Conservation (phyloP, 441 rosid genomes). For the Jatropha multifida region DNA sequence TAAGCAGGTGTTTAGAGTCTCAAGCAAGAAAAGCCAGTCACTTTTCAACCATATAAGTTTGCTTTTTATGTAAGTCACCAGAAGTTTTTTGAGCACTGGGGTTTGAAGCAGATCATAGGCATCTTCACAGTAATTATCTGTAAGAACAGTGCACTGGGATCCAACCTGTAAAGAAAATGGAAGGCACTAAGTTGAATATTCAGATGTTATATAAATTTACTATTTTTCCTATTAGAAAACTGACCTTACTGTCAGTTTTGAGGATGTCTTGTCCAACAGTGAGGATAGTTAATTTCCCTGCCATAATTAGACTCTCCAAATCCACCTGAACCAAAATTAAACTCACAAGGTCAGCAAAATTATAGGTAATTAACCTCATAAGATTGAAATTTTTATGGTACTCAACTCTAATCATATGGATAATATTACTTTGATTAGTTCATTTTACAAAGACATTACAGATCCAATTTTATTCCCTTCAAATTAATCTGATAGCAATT, state of each 20-base stretch:
- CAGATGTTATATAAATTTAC: background rate
- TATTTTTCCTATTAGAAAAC: background rate
- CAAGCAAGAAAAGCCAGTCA: background rate
- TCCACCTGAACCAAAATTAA: constrained; percentile 44
- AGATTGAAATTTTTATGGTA: background rate
- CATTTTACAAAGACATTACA: background rate
- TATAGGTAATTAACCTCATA: background rate
- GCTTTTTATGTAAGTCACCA: constrained; percentile 33
- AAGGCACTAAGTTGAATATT: background rate
- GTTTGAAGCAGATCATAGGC: constrained; percentile 59
- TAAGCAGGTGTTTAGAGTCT: constrained; percentile 11
- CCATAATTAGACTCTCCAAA: constrained; percentile 56
- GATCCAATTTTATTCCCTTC: too few species aligned
- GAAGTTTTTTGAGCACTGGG: constrained; percentile 44
- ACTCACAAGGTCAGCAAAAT: background rate
- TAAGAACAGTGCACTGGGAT: constrained; percentile 56
- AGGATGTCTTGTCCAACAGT: constrained; percentile 63
- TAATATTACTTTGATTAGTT: background rate
- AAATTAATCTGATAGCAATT: too few species aligned
- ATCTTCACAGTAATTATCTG: constrained; percentile 64
- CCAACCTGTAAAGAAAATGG: constrained; percentile 36
- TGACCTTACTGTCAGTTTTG: constrained; percentile 42
- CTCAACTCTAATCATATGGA: background rate
- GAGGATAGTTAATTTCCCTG: constrained; percentile 45
- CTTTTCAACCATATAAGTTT: background rate